These are phyloP conservation scores for Claviceps sp. DNA, from an alignment of 2,329 filamentous ascomycete species.

Conservation along the genomic window DNA sequence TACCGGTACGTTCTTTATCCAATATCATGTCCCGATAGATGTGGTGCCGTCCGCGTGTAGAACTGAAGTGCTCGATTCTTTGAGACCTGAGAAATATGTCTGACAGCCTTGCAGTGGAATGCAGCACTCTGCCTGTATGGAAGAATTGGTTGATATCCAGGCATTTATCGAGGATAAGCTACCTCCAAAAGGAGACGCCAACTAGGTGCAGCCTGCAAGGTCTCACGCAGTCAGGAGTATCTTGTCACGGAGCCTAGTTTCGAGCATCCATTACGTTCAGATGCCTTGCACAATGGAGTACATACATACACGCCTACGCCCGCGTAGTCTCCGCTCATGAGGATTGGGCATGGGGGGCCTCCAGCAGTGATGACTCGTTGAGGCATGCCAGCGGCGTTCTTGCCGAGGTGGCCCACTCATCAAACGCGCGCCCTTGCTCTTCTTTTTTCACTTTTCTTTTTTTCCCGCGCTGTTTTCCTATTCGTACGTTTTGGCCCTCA, in stretches of 20 bases:
- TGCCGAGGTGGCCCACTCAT: not conserved
- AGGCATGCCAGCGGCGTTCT: not conserved
- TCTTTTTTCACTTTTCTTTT: not conserved
- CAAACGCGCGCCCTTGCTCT: not conserved
- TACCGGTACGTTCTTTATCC: constrained; percentile 42
- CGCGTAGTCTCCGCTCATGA: not conserved
- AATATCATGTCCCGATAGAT: not conserved
- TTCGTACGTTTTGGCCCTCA: not conserved
- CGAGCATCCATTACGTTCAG: not conserved
- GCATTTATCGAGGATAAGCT: constrained; percentile 34
- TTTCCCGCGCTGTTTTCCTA: not conserved
- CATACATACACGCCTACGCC: not conserved
- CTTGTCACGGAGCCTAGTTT: not conserved
- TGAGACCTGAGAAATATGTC: not conserved
- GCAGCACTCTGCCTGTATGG: constrained; percentile 59
- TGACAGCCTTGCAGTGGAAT: constrained; percentile 39
- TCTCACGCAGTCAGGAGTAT: not conserved
- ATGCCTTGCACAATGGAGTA: not conserved
- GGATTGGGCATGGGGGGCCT: not conserved
- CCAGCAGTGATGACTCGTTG: not conserved
- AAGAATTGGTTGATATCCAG: constrained; percentile 77
- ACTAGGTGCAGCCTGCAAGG: not conserved
- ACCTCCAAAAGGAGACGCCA: constrained; percentile 18
- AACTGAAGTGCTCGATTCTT: not conserved
- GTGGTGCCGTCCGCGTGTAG: not conserved